A percentile compares a stretch with the other conserved stretches of the same genome.
Evolutionary conservation across 352 stramenopile species (phyloP).

Genomic region (Pythium aphanidermatum): DNA sequence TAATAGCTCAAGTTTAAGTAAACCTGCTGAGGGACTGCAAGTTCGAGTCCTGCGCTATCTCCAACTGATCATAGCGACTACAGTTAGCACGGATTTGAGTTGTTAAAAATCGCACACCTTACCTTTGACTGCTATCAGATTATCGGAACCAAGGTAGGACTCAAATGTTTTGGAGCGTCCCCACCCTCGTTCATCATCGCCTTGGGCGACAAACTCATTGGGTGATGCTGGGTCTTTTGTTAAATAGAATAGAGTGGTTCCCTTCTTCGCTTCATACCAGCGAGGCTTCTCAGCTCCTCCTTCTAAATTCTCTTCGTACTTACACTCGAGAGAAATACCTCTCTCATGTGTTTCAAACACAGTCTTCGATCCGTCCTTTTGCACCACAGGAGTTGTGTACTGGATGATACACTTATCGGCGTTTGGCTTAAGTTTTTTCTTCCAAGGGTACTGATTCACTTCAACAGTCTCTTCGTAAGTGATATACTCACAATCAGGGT

Average conservation of each 20-base stretch:
- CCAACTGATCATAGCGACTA: constrained; percentile 27
- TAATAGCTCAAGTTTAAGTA: constrained; percentile 80
- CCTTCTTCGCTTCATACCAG: constrained; percentile 84
- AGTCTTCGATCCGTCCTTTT: constrained; percentile 4
- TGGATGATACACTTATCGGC: constrained; percentile 77
- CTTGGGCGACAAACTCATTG: constrained; percentile 48
- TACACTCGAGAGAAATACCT: constrained; percentile 86
- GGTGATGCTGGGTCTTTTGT: constrained; percentile 62
- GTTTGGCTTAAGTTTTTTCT: constrained; percentile 71
- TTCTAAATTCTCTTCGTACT: constrained; percentile 86
- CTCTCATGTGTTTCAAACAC: constrained; percentile 25
- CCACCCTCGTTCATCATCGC: constrained; percentile 31
- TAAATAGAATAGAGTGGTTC: constrained; percentile 87
- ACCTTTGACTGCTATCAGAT: constrained; percentile 74
- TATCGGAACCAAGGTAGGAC: constrained; percentile 49
- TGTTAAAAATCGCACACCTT: neutral
- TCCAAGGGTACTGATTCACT: constrained; percentile 90
- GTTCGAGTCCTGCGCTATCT: constrained; percentile 26
- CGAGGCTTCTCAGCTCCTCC: constrained; percentile 64
- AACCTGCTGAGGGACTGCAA: constrained; percentile 61
- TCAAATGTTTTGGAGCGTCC: constrained; percentile 47
- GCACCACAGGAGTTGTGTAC: constrained; percentile 30
- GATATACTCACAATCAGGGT: constrained; percentile 90
- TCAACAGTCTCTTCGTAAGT: constrained; percentile 84
- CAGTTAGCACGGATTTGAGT: neutral